Conservation (phyloP, 345 rosid genomes). For the Arabidopsis arenosa region DNA sequence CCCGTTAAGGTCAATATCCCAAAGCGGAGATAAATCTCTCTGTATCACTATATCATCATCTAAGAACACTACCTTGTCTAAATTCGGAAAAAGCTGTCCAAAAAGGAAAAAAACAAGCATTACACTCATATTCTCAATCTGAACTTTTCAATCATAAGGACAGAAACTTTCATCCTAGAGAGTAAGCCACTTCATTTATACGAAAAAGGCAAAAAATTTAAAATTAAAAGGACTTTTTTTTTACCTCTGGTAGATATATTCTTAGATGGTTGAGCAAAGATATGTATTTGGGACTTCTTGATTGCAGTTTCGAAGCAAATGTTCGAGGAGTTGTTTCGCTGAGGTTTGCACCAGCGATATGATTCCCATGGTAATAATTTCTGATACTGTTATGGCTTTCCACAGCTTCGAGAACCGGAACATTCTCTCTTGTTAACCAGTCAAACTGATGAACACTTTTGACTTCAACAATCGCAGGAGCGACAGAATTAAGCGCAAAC, state of each 20-base stretch:
- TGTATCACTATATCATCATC: constrained; percentile 98
- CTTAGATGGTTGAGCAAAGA: constrained; percentile 98
- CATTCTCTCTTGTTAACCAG: constrained; percentile 98
- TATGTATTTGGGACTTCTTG: constrained; percentile 99
- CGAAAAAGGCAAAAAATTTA: not conserved
- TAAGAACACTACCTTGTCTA: constrained; percentile 90
- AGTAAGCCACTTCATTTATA: not conserved
- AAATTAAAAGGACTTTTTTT: constrained; percentile 1
- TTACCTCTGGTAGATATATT: constrained; percentile 97
- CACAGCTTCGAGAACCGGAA: constrained; percentile 97
- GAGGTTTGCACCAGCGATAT: constrained; percentile 84
- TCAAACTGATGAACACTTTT: constrained; percentile 98
- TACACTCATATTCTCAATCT: constrained; percentile 15
- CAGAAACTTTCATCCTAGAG: constrained; percentile 29
- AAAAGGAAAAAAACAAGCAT: constrained; percentile 30
- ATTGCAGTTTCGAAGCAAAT: constrained; percentile 93
- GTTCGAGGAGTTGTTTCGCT: constrained; percentile 78
- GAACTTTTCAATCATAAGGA: not conserved
- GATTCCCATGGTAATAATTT: constrained; percentile 97
- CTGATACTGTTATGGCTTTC: constrained; percentile 82
- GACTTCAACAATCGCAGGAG: constrained; percentile 94
- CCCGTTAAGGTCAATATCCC: constrained; percentile 88
- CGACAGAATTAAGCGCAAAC: constrained; percentile 87
- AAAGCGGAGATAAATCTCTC: constrained; percentile 87
- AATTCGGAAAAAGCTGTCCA: constrained; percentile 94